Base-by-base conservation (phyloP, 2,329 filamentous ascomycete genomes). In the Epicoccum sorghinum region DNA sequence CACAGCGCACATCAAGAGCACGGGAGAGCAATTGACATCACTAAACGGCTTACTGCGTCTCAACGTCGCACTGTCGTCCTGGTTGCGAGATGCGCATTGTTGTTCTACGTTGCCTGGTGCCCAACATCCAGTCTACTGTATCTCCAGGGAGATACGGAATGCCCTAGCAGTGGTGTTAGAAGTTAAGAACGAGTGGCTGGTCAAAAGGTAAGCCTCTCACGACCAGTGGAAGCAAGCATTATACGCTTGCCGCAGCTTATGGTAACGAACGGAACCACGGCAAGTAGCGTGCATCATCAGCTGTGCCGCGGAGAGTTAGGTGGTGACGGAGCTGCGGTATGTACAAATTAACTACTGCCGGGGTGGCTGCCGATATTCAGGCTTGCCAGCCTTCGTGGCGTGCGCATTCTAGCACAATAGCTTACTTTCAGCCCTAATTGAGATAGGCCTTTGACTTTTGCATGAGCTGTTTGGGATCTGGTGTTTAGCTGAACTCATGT, bases 91-190 rank as follows among this genome's bases (percentile, higher is more conserved):
- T 33, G 50, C 33, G 43, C 50, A 33, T 53, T 47, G 43, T 47
- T 53, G 35, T 38, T 30, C 33, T 24, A 38, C 51, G 33, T 44
- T 40, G 39, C 44, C 44, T 48, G 33, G 27, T 44, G 35, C 27
- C 7, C 7, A 30, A 12, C 29, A 7, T 7, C 39, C 32, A 36
- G 38, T 12, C 13, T 18, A 18, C 25, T 25, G 24, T 25, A 25
- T 45, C 35, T 44, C 45, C 35, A 35, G 18, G 51, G 45, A 39
- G 40, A 54, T 37, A 29, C 42, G 51, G 51, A 54, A 54, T 48
- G 51, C 39, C 41, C 33, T 35, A 40, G 35, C 23, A 22, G 23
- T 38, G 40, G 45, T 33, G 23, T 24, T 33, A 29, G 13, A 18
- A 43, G 24, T 52, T 37, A 36, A 37, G 8, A 9, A 10, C 23